Base-by-base conservation (phyloP, 1,284 basidiomycete genomes). In the Pyrrhoderma lamaoense region DNA sequence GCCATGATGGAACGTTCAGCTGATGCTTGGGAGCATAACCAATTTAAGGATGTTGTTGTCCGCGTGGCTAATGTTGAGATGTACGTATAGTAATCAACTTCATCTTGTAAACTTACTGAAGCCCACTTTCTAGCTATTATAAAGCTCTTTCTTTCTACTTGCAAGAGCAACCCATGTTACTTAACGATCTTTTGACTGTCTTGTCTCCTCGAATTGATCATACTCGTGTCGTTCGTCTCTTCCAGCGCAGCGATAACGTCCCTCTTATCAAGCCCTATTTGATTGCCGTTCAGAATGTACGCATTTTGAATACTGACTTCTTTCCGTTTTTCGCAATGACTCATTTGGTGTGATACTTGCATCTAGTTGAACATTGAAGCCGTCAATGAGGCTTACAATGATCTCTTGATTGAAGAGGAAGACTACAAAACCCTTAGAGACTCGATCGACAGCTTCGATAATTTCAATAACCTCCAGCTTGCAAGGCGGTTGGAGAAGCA, bases 1-100 rank as follows among this genome's bases (percentile, higher is more conserved):
- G 90, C 93, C 2, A 98, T 97, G 89, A 98, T 99, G 67, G 96
- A 99, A 68, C 88, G 93, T 44, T 89, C 95, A 1, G 80, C 91
- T 22, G 93, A 97, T 68, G 93, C 93, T 51, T 99, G 94, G 94
- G 94, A 99, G 57, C 95, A 99, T 72, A 95, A 93, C 64, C 93
- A 97, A 67, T 99, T 99, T 84, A 96, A 96, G 75, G 93, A 96
- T 60, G 83, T 93, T 49, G 79, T 94, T 53, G 89, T 94, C 61
- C 89, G 93, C 62, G 94, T 92, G 18, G 95, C 96, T 43, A 99
- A 99, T 65, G 82, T 98, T 57, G 96, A 99, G 72, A 98, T 99
- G 82, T 94, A 35, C 44, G 54, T 50, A 3, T n/a, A 36, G 9
- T 34, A 40, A 39, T 8, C 13, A 2, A 21, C 25, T 25, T 40